Percentiles rank a stretch among this genome's conserved stretches.
Evolutionary conservation across 345 rosid genomes (phyloP).

Genomic region (Cardamine chenopodiifolia): DNA sequence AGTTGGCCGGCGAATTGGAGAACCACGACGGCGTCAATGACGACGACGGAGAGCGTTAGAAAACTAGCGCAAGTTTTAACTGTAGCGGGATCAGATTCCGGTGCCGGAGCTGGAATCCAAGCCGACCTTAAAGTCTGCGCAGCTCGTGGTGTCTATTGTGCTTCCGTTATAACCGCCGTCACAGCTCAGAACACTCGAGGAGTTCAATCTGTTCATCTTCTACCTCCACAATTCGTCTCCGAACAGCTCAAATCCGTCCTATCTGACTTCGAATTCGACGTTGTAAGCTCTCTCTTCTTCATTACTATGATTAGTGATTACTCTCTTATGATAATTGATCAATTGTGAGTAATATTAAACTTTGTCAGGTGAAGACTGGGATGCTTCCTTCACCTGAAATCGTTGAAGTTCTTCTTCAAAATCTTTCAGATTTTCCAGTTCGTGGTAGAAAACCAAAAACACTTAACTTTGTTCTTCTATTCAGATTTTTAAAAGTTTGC

Average conservation of each 20-base stretch:
- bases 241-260: constrained; percentile 85
- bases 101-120: constrained; percentile 95
- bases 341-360: not conserved
- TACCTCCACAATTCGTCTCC: constrained; percentile 62
- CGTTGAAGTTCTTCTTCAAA: constrained; percentile 60
- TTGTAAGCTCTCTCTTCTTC: constrained; percentile 51
- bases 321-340: constrained; percentile 12
- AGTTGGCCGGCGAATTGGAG: constrained; percentile 43
- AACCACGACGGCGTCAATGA: constrained; percentile 33
- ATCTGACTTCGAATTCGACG: constrained; percentile 91
- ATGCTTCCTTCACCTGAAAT: constrained; percentile 83
- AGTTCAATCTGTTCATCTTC: constrained; percentile 65
- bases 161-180: constrained; percentile 84
- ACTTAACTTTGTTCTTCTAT: constrained; percentile 10
- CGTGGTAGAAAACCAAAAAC: constrained; percentile 52
- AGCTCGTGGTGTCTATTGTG: constrained; percentile 88
- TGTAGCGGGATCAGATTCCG: constrained; percentile 95
- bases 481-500: not conserved
- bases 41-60: constrained; percentile 22
- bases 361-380: constrained; percentile 86
- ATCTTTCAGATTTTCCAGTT: constrained; percentile 61
- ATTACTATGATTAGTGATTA: not conserved
- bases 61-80: constrained; percentile 59
- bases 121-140: constrained; percentile 95
- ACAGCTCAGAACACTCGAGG: constrained; percentile 92